Conservation (phyloP, 305 asterid species). For the Salvia sclarea region DNA sequence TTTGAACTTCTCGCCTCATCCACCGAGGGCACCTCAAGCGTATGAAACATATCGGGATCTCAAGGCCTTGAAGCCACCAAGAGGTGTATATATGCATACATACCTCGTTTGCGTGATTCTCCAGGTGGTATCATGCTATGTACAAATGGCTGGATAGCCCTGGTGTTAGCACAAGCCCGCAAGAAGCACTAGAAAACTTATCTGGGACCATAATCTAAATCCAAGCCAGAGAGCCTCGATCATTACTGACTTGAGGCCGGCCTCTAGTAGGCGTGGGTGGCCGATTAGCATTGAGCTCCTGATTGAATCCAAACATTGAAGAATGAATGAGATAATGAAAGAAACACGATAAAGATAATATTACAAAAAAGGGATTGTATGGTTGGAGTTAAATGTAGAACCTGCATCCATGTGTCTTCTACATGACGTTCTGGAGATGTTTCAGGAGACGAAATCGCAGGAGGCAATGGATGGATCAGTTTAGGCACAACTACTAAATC, state of each 20-base stretch:
- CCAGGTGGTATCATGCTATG: conserved; percentile 53
- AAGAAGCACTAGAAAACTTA: conserved; percentile 47
- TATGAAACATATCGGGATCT: conserved; percentile 23
- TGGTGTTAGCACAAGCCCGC: conserved; percentile 61
- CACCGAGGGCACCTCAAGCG: conserved; percentile 19
- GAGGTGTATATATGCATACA: conserved; percentile 28
- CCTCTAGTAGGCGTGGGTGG: conserved; percentile 99
- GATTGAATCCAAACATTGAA: conserved; percentile 13
- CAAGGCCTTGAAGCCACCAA: conserved; percentile 35
- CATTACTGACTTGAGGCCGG: conserved; percentile 90
- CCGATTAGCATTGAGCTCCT: conserved; percentile 98
- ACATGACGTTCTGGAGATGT: conserved; percentile 87
- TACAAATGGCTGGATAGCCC: conserved; percentile 68
- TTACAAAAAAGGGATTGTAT: neutral
- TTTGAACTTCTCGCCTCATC: conserved; percentile 21
- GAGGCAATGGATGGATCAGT: conserved; percentile 94
- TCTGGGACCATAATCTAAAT: conserved; percentile 59
- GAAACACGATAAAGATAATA: neutral
- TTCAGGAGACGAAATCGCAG: conserved; percentile 94
- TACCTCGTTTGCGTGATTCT: conserved; percentile 36
- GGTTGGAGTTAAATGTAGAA: conserved; percentile 33
- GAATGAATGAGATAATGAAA: conserved; percentile 29
- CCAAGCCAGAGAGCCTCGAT: conserved; percentile 98
- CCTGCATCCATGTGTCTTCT: conserved; percentile 99
- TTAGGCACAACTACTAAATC: conserved; percentile 99